phyloP scores from a whole-genome alignment of 1,284 basidiomycete genomes.

The Fomitopsis palustris region DNA sequence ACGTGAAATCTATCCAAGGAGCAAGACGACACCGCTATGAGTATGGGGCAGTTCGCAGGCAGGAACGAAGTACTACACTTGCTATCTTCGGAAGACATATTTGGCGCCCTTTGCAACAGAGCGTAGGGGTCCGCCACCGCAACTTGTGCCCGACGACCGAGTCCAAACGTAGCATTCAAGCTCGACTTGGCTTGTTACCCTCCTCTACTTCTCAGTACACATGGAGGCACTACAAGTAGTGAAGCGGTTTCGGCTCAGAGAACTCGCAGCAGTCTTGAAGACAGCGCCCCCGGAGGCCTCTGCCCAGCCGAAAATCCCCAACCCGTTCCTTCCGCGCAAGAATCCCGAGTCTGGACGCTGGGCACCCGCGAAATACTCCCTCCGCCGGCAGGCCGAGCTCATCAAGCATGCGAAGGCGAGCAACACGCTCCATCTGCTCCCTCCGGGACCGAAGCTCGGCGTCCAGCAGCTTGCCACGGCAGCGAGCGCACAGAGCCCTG shows the following conservation, averaged over 20 bases:
- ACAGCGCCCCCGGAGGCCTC: constrained; percentile 8
- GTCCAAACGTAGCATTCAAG: background rate
- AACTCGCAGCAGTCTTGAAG: constrained; percentile 18
- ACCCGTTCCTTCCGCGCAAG: constrained; percentile 66
- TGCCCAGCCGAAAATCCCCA: constrained; percentile 29
- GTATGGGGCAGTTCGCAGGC: too few relatives aligned
- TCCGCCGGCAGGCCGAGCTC: constrained; percentile 73
- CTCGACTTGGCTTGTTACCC: background rate
- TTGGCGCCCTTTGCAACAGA: too few relatives aligned
- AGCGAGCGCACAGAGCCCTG: background rate
- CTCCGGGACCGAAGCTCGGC: constrained; percentile 57
- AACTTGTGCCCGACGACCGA: background rate
- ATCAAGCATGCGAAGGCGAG: constrained; percentile 62
- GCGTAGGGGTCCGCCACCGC: too few relatives aligned
- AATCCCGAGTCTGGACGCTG: constrained; percentile 61
- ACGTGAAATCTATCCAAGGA: too few relatives aligned
- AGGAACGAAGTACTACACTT: too few relatives aligned
- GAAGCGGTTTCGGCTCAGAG: constrained; percentile 28
- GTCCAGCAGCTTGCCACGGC: constrained; percentile 14
- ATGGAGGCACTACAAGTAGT: constrained; percentile 25
- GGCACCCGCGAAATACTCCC: constrained; percentile 65
- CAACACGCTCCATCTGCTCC: constrained; percentile 54
- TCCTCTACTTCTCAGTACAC: background rate
- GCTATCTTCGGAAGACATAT: too few relatives aligned
- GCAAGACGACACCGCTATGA: too few relatives aligned